Percentiles rank a stretch among this genome's conserved stretches.
These are phyloP conservation scores for Pyrenophora seminiperda DNA, from an alignment of 2,329 filamentous ascomycete species.

Conservation along the genomic window DNA sequence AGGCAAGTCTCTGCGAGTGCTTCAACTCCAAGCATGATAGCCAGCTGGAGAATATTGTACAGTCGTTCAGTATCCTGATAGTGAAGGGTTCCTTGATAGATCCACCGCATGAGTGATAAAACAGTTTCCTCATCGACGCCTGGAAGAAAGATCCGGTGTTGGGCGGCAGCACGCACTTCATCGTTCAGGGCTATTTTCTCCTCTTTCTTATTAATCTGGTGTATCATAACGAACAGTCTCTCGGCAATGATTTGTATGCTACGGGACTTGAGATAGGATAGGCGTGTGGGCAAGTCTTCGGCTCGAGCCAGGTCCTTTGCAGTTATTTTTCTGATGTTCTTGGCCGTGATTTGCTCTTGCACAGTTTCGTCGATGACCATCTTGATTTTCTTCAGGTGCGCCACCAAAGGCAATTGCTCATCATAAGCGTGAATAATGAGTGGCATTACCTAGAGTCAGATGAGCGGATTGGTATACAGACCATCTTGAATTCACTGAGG, in stretches of 20 bases:
- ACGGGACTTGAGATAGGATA: conserved; percentile 16
- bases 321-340: conserved; percentile 3
- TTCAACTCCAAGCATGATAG: conserved; percentile 15
- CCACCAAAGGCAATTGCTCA: conserved; percentile 3
- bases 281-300: background rate
- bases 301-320: background rate
- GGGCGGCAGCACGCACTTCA: conserved; percentile 20
- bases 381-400: background rate
- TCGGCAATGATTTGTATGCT: conserved; percentile 13
- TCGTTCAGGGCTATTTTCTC: conserved; percentile 4
- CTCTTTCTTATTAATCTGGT: conserved; percentile 16
- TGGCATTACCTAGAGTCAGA: background rate
- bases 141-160: conserved; percentile 23
- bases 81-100: conserved; percentile 12
- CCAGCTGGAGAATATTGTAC: conserved; percentile 22
- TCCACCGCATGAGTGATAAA: conserved; percentile 24
- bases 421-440: background rate
- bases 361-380: conserved; percentile 3
- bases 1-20: conserved; percentile 23
- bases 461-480: background rate
- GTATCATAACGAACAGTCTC: conserved; percentile 4
- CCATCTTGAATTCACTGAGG: no score
- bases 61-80: conserved; percentile 16
- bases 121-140: conserved; percentile 13
- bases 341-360: conserved; percentile 2